Evolutionary conservation across 2,329 filamentous ascomycete species (phyloP).

Genomic region (Chaetomiaceae sp.): DNA sequence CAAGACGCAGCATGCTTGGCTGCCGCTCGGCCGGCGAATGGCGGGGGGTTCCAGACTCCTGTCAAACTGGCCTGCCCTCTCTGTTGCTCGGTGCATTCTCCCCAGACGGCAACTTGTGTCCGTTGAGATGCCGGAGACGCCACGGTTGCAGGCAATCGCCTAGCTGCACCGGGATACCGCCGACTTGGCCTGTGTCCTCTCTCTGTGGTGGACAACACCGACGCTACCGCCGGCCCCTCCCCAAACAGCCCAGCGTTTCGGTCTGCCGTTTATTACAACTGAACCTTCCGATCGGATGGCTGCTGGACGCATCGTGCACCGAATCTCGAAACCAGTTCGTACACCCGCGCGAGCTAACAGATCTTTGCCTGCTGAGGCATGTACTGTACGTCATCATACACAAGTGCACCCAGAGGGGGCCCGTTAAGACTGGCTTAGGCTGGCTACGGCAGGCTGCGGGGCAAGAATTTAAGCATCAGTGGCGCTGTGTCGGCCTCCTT

Average conservation of each 20-base stretch:
- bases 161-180: conserved; percentile 24
- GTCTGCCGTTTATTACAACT: too few species aligned
- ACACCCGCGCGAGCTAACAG: too few species aligned
- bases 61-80: background rate
- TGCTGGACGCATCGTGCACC: too few species aligned
- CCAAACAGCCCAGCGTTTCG: too few species aligned
- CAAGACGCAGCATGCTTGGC: conserved; percentile 9
- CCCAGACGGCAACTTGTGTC: conserved; percentile 14
- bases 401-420: too few species aligned
- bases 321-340: too few species aligned
- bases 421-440: too few species aligned
- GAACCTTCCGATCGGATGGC: too few species aligned
- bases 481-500: conserved; percentile 2
- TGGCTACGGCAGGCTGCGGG: too few species aligned
- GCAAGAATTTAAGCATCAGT: conserved; percentile 16
- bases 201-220: too few species aligned
- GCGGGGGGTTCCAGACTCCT: background rate
- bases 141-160: conserved; percentile 8
- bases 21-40: conserved; percentile 14
- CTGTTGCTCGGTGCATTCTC: conserved; percentile 13
- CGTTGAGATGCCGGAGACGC: conserved; percentile 3
- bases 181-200: conserved; percentile 20
- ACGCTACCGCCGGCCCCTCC: too few species aligned
- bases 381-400: background rate
- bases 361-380: too few species aligned